Evolutionary conservation across 2,329 filamentous ascomycete genomes (phyloP).

Genomic region (Stachybotrys elegans): DNA sequence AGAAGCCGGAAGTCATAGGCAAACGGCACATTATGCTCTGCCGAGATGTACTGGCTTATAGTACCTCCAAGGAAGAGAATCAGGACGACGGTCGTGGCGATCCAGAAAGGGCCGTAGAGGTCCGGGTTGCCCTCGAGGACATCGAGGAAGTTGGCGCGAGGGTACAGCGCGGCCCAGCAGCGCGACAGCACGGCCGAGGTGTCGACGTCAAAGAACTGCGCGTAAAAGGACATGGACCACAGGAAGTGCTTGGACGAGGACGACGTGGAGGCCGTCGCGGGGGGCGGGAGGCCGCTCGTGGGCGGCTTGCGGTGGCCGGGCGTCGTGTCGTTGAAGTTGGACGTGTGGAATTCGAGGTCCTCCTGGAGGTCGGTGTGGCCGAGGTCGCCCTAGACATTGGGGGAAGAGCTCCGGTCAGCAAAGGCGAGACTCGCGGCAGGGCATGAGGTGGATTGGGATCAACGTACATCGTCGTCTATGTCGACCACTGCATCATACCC

Average conservation of each 20-base stretch:
- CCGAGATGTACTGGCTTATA: slow-evolving; percentile 82
- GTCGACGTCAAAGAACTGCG: slow-evolving; percentile 98
- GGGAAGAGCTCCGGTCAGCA: slow-evolving; percentile 8
- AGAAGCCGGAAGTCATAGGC: slow-evolving; percentile 87
- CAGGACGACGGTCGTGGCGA: slow-evolving; percentile 93
- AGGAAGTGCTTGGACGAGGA: slow-evolving; percentile 72
- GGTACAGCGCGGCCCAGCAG: slow-evolving; percentile 84
- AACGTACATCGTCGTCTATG: slow-evolving; percentile 80
- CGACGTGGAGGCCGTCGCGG: slow-evolving; percentile 45
- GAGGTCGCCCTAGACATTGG: slow-evolving; percentile 72
- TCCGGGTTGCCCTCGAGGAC: slow-evolving; percentile 96
- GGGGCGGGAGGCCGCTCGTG: slow-evolving; percentile 50
- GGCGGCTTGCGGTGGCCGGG: slow-evolving; percentile 42
- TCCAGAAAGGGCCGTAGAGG: slow-evolving; percentile 96
- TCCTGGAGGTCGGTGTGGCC: slow-evolving; percentile 97
- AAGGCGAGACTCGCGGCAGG: not conserved
- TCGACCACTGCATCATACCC: slow-evolving; percentile 98
- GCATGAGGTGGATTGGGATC: slow-evolving; percentile 6
- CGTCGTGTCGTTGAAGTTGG: slow-evolving; percentile 66
- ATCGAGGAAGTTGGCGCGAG: slow-evolving; percentile 91
- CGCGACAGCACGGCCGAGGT: slow-evolving; percentile 82
- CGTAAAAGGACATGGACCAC: slow-evolving; percentile 90
- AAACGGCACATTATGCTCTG: slow-evolving; percentile 65
- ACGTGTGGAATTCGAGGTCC: slow-evolving; percentile 98
- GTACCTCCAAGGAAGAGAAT: slow-evolving; percentile 95